These are phyloP conservation scores for Flaveria ramosissima DNA, from an alignment of 129 eudicot species.

Conservation along the genomic window DNA sequence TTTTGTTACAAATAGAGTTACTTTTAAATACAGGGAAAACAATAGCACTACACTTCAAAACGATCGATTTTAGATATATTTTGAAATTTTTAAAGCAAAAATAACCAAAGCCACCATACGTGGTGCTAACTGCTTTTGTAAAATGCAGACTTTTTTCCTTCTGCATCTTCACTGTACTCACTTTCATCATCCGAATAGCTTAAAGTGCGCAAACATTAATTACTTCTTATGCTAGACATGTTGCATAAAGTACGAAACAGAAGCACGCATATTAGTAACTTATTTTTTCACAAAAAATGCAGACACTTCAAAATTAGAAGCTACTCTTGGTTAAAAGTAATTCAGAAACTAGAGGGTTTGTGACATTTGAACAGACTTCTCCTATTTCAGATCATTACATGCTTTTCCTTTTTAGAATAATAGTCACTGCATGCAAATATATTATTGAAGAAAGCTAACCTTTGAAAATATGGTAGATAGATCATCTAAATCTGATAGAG, in stretches of 20 bases:
- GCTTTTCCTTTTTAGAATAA: background rate
- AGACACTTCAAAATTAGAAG: no score
- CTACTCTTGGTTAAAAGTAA: no score
- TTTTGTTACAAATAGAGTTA: slow-evolving; percentile 4
- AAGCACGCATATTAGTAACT: no score
- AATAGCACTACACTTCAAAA: background rate
- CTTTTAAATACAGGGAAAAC: background rate
- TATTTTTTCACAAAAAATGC: no score
- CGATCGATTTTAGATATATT: background rate
- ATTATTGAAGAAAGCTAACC: slow-evolving; percentile 52
- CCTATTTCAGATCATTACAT: no score
- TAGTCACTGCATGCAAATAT: slow-evolving; percentile 15
- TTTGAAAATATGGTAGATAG: slow-evolving; percentile 86
- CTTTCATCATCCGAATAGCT: no score
- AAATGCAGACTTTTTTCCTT: background rate
- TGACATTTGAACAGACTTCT: no score
- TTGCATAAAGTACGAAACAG: no score
- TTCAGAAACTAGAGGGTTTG: no score
- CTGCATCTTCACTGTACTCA: background rate
- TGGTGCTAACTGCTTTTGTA: background rate
- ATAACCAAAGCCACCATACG: background rate
- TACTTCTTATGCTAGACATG: no score
- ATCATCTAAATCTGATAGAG: slow-evolving; percentile 87
- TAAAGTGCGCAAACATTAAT: no score
- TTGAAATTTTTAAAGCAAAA: no score